phyloP scores from a whole-genome alignment of 2,329 filamentous ascomycete genomes.

The Sporothrix protearum region DNA sequence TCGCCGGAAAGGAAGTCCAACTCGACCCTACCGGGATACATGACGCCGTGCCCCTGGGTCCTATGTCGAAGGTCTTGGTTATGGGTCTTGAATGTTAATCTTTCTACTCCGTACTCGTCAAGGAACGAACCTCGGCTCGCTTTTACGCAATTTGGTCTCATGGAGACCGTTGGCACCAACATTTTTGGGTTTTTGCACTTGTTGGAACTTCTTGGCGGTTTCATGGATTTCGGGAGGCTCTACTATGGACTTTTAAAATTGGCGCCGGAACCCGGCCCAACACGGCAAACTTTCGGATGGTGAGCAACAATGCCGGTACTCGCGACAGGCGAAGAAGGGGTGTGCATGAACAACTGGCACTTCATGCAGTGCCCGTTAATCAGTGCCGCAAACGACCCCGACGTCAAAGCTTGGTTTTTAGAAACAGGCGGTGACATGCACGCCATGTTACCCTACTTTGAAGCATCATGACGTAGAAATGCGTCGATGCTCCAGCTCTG shows the following conservation, averaged over 20 bases:
- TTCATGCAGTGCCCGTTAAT: background rate
- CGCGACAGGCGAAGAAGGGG: background rate
- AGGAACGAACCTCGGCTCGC: background rate
- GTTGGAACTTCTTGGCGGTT: background rate
- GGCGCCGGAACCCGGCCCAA: background rate
- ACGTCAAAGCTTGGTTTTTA: slow-evolving; percentile 1
- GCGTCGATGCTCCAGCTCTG: background rate
- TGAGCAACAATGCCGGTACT: background rate
- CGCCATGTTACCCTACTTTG: background rate
- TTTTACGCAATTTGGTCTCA: background rate
- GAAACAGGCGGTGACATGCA: background rate
- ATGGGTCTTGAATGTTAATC: too few species aligned
- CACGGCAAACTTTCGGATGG: background rate
- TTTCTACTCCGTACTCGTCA: too few species aligned
- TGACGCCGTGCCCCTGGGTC: background rate
- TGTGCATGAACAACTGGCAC: background rate
- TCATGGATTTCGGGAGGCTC: background rate
- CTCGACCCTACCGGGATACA: background rate
- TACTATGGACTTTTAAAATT: too few species aligned
- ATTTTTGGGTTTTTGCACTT: background rate
- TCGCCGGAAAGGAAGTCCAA: background rate
- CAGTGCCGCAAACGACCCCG: background rate
- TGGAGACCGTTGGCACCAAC: background rate
- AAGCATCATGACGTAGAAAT: background rate
- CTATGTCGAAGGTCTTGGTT: too few species aligned